These are phyloP conservation scores for Podila clonocystis DNA, from an alignment of 192 early-diverging fungal genomes.

Conservation along the genomic window DNA sequence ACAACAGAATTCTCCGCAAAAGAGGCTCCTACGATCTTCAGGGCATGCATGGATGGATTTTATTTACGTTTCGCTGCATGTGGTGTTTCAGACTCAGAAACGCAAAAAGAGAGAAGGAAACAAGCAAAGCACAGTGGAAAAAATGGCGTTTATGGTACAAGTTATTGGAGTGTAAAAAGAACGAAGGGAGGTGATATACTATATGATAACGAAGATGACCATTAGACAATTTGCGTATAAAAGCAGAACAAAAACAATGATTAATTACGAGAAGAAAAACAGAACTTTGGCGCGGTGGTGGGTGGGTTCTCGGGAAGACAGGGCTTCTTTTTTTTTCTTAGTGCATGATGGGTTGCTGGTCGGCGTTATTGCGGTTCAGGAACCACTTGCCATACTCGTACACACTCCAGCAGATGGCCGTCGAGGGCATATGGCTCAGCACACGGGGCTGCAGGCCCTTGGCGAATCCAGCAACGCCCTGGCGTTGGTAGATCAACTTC, in stretches of 20 bases:
- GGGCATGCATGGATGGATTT: too few relatives aligned
- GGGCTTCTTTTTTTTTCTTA: slow-evolving; percentile 1
- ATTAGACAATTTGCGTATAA: not conserved
- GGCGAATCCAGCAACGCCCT: slow-evolving; percentile 83
- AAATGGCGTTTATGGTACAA: slow-evolving; percentile 3
- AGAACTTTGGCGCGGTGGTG: not conserved
- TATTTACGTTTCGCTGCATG: too few relatives aligned
- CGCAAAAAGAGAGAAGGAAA: not conserved
- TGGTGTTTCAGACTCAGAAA: slow-evolving; percentile 3
- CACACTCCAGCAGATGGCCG: slow-evolving; percentile 95
- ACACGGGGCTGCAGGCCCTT: slow-evolving; percentile 85
- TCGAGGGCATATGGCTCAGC: slow-evolving; percentile 91
- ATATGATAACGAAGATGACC: too few relatives aligned
- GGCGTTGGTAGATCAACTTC: slow-evolving; percentile 76
- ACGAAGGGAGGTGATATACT: not conserved
- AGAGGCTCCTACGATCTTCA: too few relatives aligned
- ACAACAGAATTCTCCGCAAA: too few relatives aligned
- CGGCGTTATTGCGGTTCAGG: slow-evolving; percentile 45
- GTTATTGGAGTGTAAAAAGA: not conserved
- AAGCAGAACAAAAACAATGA: not conserved
- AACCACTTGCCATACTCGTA: slow-evolving; percentile 89
- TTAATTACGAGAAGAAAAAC: not conserved
- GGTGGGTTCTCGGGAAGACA: not conserved
- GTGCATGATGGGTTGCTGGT: slow-evolving; percentile 42
- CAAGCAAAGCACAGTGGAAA: not conserved